These are phyloP conservation scores for Eimeria falciformis DNA, from an alignment of 169 alveolate species.

Conservation along the genomic window DNA sequence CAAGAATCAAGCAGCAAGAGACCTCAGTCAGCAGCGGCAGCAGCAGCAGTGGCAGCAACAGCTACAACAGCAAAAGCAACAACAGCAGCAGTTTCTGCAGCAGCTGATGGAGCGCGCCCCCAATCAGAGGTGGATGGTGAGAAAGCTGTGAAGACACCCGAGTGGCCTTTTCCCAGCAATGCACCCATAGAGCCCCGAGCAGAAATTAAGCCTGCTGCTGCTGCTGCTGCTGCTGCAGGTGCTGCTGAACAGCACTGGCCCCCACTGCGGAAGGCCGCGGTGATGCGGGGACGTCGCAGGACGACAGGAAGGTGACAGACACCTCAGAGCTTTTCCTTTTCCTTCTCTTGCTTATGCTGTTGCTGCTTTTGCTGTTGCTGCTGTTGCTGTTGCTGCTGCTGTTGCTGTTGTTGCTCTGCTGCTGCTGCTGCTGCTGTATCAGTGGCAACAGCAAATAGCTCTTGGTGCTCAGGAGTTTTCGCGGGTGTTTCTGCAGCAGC, in stretches of 20 bases:
- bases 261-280: neutral
- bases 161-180: too few relatives aligned
- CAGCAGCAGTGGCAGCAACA: constrained; percentile 38
- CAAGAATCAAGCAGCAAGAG: neutral
- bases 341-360: too few relatives aligned
- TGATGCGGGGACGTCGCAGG: neutral
- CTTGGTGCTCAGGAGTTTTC: neutral
- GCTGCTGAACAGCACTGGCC: neutral
- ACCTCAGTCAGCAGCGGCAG: neutral
- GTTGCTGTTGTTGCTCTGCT: neutral
- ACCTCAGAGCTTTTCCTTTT: too few relatives aligned
- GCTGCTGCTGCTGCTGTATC: constrained; percentile 16
- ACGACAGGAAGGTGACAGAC: too few relatives aligned
- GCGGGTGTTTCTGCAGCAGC: neutral
- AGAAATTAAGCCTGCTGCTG: too few relatives aligned
- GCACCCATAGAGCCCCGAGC: too few relatives aligned
- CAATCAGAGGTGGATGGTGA: too few relatives aligned
- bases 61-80: neutral
- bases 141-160: too few relatives aligned
- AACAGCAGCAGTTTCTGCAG: constrained; percentile 24
- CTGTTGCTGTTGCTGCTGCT: too few relatives aligned
- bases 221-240: constrained; percentile 11
- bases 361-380: too few relatives aligned
- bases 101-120: neutral
- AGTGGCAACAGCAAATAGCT: neutral